Conservation (phyloP, 2,329 filamentous ascomycete species). For the Magnaporthiopsis rhizophila region DNA sequence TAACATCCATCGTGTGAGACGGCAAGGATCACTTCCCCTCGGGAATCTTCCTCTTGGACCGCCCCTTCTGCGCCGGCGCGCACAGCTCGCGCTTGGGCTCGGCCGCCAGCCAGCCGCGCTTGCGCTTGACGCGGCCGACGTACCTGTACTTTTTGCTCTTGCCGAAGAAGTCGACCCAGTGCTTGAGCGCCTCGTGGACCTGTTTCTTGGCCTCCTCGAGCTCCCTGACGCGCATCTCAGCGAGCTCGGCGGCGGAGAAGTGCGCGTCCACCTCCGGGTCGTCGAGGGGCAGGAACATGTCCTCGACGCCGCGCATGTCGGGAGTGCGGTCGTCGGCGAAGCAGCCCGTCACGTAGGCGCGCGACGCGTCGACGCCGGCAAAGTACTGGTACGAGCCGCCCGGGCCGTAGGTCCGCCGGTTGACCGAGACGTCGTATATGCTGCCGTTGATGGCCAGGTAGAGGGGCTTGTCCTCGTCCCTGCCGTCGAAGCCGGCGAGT, state of each 20-base stretch:
- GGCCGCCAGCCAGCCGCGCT: conserved; percentile 50
- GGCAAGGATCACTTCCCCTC: conserved; percentile 22
- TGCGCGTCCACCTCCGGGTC: conserved; percentile 52
- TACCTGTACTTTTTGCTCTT: conserved; percentile 73
- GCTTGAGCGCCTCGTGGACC: conserved; percentile 59
- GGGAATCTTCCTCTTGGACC: conserved; percentile 52
- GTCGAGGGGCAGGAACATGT: conserved; percentile 67
- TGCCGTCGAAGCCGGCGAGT: conserved; percentile 70
- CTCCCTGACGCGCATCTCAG: conserved; percentile 52
- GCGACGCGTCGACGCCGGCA: conserved; percentile 75
- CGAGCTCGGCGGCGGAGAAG: conserved; percentile 47
- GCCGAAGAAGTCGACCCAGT: conserved; percentile 80
- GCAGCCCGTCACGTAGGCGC: conserved; percentile 88
- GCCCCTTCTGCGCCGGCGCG: conserved; percentile 54
- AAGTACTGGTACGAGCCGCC: conserved; percentile 85
- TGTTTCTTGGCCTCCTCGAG: conserved; percentile 52
- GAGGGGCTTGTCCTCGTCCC: conserved; percentile 65
- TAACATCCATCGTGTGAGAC: too few relatives aligned
- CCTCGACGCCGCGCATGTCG: conserved; percentile 80
- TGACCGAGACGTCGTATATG: conserved; percentile 74
- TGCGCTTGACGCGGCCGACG: conserved; percentile 65
- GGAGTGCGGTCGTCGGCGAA: conserved; percentile 78
- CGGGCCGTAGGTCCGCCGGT: conserved; percentile 65
- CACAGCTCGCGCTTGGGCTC: conserved; percentile 46
- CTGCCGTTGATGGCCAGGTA: conserved; percentile 86